Evolutionary conservation across 257 asterid genomes (phyloP), one percentile per base, ranked within the genome.

Genomic region (Paulownia fortunei): DNA sequence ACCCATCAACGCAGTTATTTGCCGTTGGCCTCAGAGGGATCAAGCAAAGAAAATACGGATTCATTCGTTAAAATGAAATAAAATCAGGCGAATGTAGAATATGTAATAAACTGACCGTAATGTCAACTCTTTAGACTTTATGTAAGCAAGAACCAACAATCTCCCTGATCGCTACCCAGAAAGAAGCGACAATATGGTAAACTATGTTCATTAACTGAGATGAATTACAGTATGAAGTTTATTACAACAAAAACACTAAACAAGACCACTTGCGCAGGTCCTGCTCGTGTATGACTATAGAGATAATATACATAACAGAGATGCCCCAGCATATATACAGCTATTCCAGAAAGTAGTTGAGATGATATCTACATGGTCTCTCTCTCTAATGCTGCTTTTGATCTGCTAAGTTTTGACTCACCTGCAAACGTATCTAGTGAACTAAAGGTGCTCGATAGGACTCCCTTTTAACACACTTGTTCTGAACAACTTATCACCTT

Each of bases 211-310:
- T 15, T 12, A 69, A 19, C 42, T 47, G 8, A 6, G 67, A 76
- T 39, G 2, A 16, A 67, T 37, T 44, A 19, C 64, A 47, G 69
- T 18, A 55, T 46, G 30, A 73, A 27, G 37, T 37, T 67, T 18
- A 23, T 37, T 59, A 69, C 76, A 60, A 5, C 27, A 11, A 9
- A 36, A 63, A 51, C 8, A 51, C 39, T 58, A 69, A 66, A 72
- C 81, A 76, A 77, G 84, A 67, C 84, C 78, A 73, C 84, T 83
- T 80, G 75, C 81, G 75, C 69, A 65, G 77, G 69, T n/a, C 82
- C 73, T 23, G 69, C 26, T 59, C 18, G 26, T 54, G 47, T 39
- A 56, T 6, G 36, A 16, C 72, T 44, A 60, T 11, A 69, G 30
- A 59, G 72, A 63, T 80, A 79, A 82, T 84, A 55, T 82, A 81